Percentiles rank a stretch among this genome's conserved stretches.
Conservation (phyloP, 768 basidiomycete species). For the Serendipita sp. region DNA sequence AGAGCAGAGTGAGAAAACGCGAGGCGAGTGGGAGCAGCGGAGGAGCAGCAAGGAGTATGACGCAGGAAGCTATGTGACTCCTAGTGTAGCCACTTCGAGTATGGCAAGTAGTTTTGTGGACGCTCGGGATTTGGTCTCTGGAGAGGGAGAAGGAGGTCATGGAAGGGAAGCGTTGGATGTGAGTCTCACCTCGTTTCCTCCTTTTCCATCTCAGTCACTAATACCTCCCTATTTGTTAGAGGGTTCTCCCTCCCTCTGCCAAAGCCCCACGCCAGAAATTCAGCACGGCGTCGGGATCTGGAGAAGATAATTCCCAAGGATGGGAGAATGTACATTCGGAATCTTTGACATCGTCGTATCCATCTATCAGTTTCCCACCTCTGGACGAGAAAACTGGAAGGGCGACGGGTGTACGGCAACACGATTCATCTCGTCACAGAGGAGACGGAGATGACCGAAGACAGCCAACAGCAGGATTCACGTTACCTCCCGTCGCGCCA, state of each 20-base stretch:
- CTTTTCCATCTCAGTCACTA: constrained; percentile 12
- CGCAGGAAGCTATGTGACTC: not conserved
- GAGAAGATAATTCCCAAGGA: constrained; percentile 24
- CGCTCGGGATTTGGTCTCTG: constrained; percentile 25
- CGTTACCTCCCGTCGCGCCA: constrained; percentile 16
- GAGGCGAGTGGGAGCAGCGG: constrained; percentile 17
- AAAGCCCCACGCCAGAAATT: not conserved
- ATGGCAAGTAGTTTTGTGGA: constrained; percentile 23
- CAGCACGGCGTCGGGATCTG: constrained; percentile 3
- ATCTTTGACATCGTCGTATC: constrained; percentile 42
- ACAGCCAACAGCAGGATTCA: constrained; percentile 10
- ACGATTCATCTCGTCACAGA: not conserved
- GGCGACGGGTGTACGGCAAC: constrained; percentile 16
- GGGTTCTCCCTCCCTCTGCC: constrained; percentile 6
- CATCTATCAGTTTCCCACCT: constrained; percentile 66
- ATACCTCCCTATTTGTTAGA: constrained; percentile 8
- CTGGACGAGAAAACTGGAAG: constrained; percentile 15
- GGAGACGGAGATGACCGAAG: constrained; percentile 1
- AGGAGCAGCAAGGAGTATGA: not conserved
- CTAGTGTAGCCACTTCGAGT: not conserved
- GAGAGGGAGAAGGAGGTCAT: constrained; percentile 20
- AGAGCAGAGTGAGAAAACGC: constrained; percentile 58
- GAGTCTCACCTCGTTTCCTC: constrained; percentile 2
- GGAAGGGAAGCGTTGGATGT: constrained; percentile 18
- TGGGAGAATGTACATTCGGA: constrained; percentile 56